phyloP scores from a whole-genome alignment of 768 basidiomycete species.

The Cystobasidium onofrii region DNA sequence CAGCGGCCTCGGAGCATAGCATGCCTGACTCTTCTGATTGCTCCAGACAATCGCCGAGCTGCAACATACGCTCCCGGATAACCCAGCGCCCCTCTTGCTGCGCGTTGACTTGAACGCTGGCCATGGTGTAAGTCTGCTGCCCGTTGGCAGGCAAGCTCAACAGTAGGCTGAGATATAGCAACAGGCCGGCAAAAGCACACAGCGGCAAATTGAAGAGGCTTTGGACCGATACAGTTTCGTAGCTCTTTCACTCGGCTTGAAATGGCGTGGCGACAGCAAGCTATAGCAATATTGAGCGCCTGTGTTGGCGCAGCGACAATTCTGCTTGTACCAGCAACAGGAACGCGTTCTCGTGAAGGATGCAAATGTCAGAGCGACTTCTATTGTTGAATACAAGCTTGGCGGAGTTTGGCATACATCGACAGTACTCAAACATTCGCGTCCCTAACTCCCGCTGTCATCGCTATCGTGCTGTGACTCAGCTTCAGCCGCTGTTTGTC shows the following conservation, averaged over 20 bases:
- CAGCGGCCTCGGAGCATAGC: too few species aligned
- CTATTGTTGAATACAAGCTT: background rate
- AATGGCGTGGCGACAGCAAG: conserved; percentile 2
- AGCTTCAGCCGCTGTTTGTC: background rate
- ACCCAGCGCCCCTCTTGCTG: conserved; percentile 64
- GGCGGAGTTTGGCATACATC: too few species aligned
- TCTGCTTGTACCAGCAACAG: too few species aligned
- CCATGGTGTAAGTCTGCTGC: conserved; percentile 54
- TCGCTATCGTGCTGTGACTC: background rate
- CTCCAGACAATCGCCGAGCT: conserved; percentile 58
- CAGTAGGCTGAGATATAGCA: background rate
- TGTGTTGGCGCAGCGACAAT: background rate
- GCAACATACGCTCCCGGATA: conserved; percentile 59
- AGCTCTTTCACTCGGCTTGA: background rate
- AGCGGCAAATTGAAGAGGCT: background rate
- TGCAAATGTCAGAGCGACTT: too few species aligned
- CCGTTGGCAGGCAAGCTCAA: background rate
- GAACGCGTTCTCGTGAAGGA: too few species aligned
- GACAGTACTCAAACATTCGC: too few species aligned
- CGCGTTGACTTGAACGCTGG: conserved; percentile 62
- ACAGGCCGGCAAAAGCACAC: conserved; percentile 2
- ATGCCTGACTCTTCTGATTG: background rate
- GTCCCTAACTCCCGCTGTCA: background rate
- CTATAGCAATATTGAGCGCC: background rate
- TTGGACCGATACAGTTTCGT: background rate